Percentiles rank a stretch among this genome's conserved stretches.
These are phyloP conservation scores for Pseudocercospora cruenta DNA, from an alignment of 2,329 filamentous ascomycete species.

Conservation along the genomic window DNA sequence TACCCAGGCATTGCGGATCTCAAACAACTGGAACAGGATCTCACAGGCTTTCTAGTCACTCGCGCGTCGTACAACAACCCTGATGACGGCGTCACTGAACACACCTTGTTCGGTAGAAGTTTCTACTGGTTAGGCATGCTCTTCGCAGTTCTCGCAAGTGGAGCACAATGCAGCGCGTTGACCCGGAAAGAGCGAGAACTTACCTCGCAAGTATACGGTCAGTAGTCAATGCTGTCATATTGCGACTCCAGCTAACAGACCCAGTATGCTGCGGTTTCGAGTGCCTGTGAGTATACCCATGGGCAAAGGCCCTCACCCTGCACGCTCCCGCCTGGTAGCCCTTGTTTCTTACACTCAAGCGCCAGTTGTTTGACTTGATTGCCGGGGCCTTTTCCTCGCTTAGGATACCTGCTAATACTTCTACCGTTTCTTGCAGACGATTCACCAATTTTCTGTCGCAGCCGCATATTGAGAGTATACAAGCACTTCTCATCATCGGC, in stretches of 20 bases:
- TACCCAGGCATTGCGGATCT: conserved; percentile 65
- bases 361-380: too few species aligned
- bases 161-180: conserved; percentile 63
- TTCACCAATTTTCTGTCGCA: conserved; percentile 67
- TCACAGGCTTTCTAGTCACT: conserved; percentile 58
- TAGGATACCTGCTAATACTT: too few species aligned
- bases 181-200: conserved; percentile 63
- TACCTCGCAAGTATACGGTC: conserved; percentile 66
- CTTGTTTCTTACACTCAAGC: too few species aligned
- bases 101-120: conserved; percentile 60
- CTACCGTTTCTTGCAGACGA: conserved; percentile 36
- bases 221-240: conserved; percentile 24
- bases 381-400: too few species aligned
- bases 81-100: conserved; percentile 54
- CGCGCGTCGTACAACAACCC: conserved; percentile 48
- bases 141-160: conserved; percentile 65
- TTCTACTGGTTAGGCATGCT: conserved; percentile 63
- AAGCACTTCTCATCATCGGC: conserved; percentile 64
- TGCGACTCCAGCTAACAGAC: conserved; percentile 33
- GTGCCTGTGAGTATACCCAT: conserved; percentile 53
- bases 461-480: conserved; percentile 63
- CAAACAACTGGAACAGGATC: conserved; percentile 57
- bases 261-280: conserved; percentile 67
- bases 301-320: too few species aligned
- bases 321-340: too few species aligned